Conservation (phyloP, 345 rosid genomes). For the Dipteronia dyeriana region DNA sequence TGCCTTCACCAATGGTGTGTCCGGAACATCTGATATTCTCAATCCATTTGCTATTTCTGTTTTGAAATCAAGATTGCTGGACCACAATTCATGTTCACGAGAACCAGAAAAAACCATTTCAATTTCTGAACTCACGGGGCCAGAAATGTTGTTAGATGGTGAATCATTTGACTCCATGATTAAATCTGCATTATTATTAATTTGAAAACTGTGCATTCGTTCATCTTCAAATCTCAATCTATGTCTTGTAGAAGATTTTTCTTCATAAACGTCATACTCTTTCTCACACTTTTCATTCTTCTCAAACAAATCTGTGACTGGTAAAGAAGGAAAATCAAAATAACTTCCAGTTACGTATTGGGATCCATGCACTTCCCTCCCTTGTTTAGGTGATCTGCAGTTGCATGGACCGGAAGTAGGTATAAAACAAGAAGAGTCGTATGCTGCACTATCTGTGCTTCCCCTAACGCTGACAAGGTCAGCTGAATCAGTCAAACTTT, state of each 20-base stretch:
- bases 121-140: constrained; percentile 48
- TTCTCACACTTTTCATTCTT: constrained; percentile 51
- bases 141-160: constrained; percentile 34
- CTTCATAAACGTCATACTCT: constrained; percentile 41
- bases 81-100: constrained; percentile 37
- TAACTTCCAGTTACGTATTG: constrained; percentile 42
- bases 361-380: constrained; percentile 38
- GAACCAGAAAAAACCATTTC: constrained; percentile 49
- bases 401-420: constrained; percentile 44
- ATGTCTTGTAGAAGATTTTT: constrained; percentile 36
- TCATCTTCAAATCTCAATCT: constrained; percentile 51
- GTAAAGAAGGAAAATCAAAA: constrained; percentile 71
- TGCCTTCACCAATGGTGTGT: constrained; percentile 49
- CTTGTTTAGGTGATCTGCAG: constrained; percentile 39
- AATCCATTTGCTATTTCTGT: constrained; percentile 48
- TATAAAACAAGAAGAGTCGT: constrained; percentile 49
- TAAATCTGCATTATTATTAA: constrained; percentile 71
- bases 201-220: constrained; percentile 75
- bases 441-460: constrained; percentile 54
- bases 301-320: constrained; percentile 75
- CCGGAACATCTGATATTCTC: constrained; percentile 67
- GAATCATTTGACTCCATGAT: constrained; percentile 61
- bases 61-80: constrained; percentile 32
- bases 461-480: constrained; percentile 59
- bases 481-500: constrained; percentile 58